phyloP scores from a whole-genome alignment of 345 rosid species.

The Eucalyptus cloeziana region DNA sequence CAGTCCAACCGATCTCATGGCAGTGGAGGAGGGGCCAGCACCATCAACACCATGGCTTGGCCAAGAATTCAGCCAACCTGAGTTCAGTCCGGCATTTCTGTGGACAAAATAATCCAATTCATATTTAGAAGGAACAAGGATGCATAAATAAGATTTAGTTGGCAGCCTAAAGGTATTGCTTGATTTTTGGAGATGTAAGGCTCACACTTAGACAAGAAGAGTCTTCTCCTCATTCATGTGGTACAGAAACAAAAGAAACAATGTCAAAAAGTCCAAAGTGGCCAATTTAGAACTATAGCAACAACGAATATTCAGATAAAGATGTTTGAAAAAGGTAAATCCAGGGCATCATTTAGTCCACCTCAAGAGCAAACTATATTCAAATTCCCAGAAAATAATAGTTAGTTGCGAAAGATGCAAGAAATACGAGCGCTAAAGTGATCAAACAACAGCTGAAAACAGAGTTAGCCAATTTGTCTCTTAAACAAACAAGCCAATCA shows the following conservation, averaged over 20 bases:
- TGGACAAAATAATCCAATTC: slow-evolving; percentile 1
- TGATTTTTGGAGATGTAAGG: neutral
- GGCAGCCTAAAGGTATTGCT: neutral
- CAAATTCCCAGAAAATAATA: neutral
- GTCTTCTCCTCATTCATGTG: neutral
- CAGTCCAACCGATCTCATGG: slow-evolving; percentile 62
- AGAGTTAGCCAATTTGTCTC: neutral
- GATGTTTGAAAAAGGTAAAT: neutral
- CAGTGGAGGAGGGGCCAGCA: slow-evolving; percentile 93
- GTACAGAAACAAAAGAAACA: neutral
- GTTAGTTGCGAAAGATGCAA: neutral
- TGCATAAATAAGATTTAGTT: neutral
- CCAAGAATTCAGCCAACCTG: slow-evolving; percentile 73
- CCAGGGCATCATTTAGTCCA: neutral
- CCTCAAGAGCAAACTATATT: neutral
- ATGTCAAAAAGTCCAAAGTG: neutral
- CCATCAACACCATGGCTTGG: slow-evolving; percentile 70
- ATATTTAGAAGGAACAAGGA: neutral
- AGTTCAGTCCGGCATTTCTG: slow-evolving; percentile 75
- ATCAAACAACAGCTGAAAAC: neutral
- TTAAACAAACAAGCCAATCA: neutral
- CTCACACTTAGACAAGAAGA: neutral
- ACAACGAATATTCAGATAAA: neutral
- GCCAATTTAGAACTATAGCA: neutral
- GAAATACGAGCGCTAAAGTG: neutral